Base-by-base conservation (phyloP, 805 yeast genomes). In the Metschnikowia lochheadii region DNA sequence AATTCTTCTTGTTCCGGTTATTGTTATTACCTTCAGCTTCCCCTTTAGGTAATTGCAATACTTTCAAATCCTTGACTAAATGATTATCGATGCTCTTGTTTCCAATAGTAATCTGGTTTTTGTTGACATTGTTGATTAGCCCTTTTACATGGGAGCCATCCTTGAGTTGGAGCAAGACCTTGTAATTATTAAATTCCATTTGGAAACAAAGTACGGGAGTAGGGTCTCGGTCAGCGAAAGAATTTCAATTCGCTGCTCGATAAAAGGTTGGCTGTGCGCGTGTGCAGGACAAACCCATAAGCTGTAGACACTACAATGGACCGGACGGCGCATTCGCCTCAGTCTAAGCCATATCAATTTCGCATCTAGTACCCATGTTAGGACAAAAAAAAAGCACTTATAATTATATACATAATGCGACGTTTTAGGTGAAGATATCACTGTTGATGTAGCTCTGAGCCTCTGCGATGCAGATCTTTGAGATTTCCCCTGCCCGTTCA, bases 61-160 rank as follows among this genome's bases (percentile, higher is more conserved):
- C 87, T 52, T 76, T 78, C 63, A 84, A 67, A 59, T 83, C 87
- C 4, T 70, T 63, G 41, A 84, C 80, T 13, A 67, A 67, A 11
- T 57, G 43, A 34, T 80, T 79, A 48, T 45, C 50, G 44, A 54
- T 65, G 29, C 53, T 49, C 14, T 57, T 67, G 49, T 61, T 60
- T 6, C 57, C 62, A 31, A 73, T 55, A 3, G 64, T 49, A 46
- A 72, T 69, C 35, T 47, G 59, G 23, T 54, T 48, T 10, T 58
- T 52, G 49, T 70, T 70, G 17, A 74, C 76, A 36, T 58, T 63
- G 13, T 66, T 52, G 41, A 74, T 71, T 26, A 58, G 41, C 5
- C 78, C 78, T 5, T 63, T 56, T 1, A 72, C 57, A 36, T 56
- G 61, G 11, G 69, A 52, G 8, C 78, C 77, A 51, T 73, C 75